These are phyloP conservation scores for Clavispora carvajalis DNA, from an alignment of 805 yeast genomes.

Conservation along the genomic window DNA sequence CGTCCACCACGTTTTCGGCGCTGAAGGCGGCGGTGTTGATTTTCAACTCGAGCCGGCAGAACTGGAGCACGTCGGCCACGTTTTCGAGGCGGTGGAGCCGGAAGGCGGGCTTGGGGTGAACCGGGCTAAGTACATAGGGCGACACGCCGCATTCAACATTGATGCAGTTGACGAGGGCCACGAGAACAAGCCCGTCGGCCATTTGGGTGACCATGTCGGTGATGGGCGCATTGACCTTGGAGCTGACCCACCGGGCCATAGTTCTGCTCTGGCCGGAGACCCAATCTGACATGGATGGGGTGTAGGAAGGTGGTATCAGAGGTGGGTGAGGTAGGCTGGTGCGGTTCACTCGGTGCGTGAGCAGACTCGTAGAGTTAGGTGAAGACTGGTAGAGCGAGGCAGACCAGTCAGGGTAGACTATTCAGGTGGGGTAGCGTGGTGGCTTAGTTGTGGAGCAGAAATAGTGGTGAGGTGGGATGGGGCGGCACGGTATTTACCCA, in stretches of 20 bases:
- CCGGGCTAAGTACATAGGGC: constrained; percentile 24
- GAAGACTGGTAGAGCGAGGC: no score
- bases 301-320: not conserved
- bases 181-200: constrained; percentile 36
- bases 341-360: no score
- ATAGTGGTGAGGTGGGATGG: no score
- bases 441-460: no score
- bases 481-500: no score
- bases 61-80: constrained; percentile 37
- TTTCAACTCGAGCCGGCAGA: constrained; percentile 33
- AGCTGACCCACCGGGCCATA: constrained; percentile 47
- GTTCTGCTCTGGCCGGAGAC: constrained; percentile 41
- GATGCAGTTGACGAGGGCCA: constrained; percentile 32
- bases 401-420: no score
- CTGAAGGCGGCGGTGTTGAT: constrained; percentile 41
- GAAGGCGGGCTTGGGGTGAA: constrained; percentile 34
- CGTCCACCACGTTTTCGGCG: constrained; percentile 46
- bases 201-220: constrained; percentile 28
- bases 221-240: constrained; percentile 26
- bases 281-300: constrained; percentile 24
- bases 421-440: no score
- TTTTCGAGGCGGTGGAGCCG: constrained; percentile 46
- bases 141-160: constrained; percentile 12
- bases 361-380: no score
- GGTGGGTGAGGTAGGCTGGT: not conserved